Percentiles rank a stretch among this genome's conserved stretches.
phyloP scores from a whole-genome alignment of 345 rosid genomes.

The Murraya paniculata region DNA sequence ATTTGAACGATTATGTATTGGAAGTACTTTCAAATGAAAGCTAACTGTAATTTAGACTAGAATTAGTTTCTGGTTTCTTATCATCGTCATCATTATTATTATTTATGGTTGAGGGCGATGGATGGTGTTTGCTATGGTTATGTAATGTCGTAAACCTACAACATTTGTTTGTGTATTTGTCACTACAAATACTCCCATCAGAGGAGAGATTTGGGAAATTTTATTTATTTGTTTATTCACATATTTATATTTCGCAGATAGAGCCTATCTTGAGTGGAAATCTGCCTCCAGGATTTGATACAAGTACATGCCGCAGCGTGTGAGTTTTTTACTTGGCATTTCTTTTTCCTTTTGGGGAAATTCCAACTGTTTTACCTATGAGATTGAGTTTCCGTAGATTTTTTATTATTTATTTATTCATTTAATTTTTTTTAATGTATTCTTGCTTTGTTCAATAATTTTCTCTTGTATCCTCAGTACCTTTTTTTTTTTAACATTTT shows the following conservation, averaged over 20 bases:
- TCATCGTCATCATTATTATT: too few relatives aligned
- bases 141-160: not conserved
- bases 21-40: not conserved
- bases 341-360: slow-evolving; percentile 14
- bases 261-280: slow-evolving; percentile 83
- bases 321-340: slow-evolving; percentile 51
- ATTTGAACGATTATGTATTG: not conserved
- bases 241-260: slow-evolving; percentile 57
- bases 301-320: slow-evolving; percentile 86
- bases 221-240: slow-evolving; percentile 16
- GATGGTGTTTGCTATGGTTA: not conserved
- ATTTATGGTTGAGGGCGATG: not conserved
- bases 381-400: not conserved
- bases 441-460: not conserved
- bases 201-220: slow-evolving; percentile 8
- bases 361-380: not conserved
- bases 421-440: not conserved
- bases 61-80: not conserved
- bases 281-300: slow-evolving; percentile 82
- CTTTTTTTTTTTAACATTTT: not conserved
- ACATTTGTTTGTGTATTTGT: not conserved
- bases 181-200: not conserved
- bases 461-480: not conserved
- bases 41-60: not conserved
- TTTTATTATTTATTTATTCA: slow-evolving; percentile 4